Base-by-base conservation (phyloP, 129 eudicot species). In the Pulicaria dysenterica region DNA sequence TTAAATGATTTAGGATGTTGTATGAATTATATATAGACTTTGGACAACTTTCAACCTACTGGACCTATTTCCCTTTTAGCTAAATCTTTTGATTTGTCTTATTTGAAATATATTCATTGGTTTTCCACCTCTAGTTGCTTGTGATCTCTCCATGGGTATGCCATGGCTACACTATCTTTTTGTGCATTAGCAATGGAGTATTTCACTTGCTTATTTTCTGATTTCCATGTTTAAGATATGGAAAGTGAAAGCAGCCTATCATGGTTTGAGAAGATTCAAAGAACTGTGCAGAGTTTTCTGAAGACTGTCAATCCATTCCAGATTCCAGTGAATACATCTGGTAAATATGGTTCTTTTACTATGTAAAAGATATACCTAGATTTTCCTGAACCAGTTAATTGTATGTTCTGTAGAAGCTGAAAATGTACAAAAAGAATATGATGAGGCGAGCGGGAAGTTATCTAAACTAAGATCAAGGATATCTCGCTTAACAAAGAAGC, bases 261-360 rank as follows among this genome's bases (percentile, higher is more conserved):
- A 69, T 90, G 92, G 96, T 79, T 90, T 82, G 89, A 87, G 86
- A 94, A 81, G 88, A 73, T 94, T 64, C 89, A 88, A 77, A 46
- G 62, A 59, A 87, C 90, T 70, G 93, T 87, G 69, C 79, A 74
- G 67, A 84, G 67, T 73, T 59, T 94, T 69, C 69, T 94, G 58
- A 85, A 80, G 73, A 82, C 89, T 69, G 86, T 88, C 71, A 94
- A 88, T 73, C 68, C 86, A 45, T 90, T 90, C 80, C 89, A 90
- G 82, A 81, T 85, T 77, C 98, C 97, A 62, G 92, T 94, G 49
- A 85, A 94, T 64, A 73, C 80, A 82, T 90, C 98, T 78, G 98
- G 98, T 94, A 77, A 59, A 19, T 14, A 8, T 49, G 42, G 41
- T 70, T 85, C 72, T 76, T 63, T 65, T 62, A 51, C 34, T 46